phyloP scores from a whole-genome alignment of 257 asterid species.

The Striga asiatica region DNA sequence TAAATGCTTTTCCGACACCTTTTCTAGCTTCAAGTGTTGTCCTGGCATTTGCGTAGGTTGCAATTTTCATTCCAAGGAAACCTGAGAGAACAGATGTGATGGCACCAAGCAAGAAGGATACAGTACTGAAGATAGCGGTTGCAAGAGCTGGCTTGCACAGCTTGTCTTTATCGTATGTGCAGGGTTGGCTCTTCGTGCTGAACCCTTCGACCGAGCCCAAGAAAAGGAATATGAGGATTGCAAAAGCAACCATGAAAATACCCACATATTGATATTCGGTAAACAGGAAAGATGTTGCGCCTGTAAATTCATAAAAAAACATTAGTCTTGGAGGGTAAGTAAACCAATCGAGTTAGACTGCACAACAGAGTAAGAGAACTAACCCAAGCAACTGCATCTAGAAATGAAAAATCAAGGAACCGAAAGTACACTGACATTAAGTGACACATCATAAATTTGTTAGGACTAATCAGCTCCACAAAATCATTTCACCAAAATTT shows the following conservation, averaged over 20 bases:
- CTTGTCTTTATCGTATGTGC: constrained; percentile 38
- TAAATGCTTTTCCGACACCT: constrained; percentile 77
- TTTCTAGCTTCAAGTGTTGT: constrained; percentile 91
- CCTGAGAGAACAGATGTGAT: constrained; percentile 80
- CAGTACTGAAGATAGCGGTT: constrained; percentile 76
- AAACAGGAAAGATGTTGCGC: constrained; percentile 80
- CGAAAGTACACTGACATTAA: neutral
- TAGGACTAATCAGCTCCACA: neutral
- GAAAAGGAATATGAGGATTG: constrained; percentile 84
- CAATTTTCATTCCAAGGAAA: constrained; percentile 95
- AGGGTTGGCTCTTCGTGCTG: constrained; percentile 48
- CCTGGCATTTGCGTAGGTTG: constrained; percentile 93
- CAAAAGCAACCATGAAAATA: constrained; percentile 83
- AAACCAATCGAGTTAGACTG: neutral
- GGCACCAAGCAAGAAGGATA: constrained; percentile 83
- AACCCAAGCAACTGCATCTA: neutral
- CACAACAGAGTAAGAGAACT: neutral
- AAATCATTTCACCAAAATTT: neutral
- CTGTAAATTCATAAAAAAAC: constrained; percentile 28
- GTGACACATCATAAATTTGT: neutral
- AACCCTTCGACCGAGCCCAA: constrained; percentile 86
- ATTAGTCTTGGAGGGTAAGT: neutral
- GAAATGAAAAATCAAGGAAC: neutral
- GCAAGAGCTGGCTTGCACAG: constrained; percentile 73
- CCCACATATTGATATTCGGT: constrained; percentile 83